A percentile compares a stretch with the other conserved stretches of the same genome.
Conservation (phyloP, 345 rosid species). For the Populus tremula region DNA sequence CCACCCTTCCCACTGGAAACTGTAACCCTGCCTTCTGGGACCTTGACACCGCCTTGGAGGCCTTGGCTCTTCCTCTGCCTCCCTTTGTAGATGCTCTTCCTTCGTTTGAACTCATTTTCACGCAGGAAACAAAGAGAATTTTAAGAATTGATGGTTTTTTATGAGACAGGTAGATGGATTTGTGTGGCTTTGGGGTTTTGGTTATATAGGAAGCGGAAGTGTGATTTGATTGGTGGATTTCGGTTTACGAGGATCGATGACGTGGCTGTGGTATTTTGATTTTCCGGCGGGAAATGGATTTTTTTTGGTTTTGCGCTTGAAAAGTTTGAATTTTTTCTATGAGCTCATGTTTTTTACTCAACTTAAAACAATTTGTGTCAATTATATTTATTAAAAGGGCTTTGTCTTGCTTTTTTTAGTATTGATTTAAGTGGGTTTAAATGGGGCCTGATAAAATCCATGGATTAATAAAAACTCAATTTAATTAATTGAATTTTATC, state of each 20-base stretch:
- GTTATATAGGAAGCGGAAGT: conserved; percentile 24
- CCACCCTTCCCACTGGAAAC: conserved; percentile 66
- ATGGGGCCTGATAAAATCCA: too few species aligned
- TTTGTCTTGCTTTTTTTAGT: too few species aligned
- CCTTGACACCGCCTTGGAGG: conserved; percentile 57
- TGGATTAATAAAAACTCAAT: too few species aligned
- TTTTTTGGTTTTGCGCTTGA: background rate
- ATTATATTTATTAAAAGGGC: too few species aligned
- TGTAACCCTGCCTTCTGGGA: conserved; percentile 71
- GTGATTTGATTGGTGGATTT: conserved; percentile 26
- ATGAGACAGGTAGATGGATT: background rate
- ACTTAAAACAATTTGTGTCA: too few species aligned
- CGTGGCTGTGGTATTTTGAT: conserved; percentile 25
- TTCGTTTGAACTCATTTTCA: conserved; percentile 45
- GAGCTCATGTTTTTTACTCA: too few species aligned
- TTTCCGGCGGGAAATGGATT: conserved; percentile 37
- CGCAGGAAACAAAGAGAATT: background rate
- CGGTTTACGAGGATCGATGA: conserved; percentile 39
- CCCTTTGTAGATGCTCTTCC: conserved; percentile 40
- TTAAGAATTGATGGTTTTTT: too few species aligned
- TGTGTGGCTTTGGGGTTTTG: background rate
- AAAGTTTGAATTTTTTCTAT: background rate
- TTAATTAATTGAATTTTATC: too few species aligned
- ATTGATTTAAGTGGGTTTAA: too few species aligned
- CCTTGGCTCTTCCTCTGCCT: conserved; percentile 67